Base-by-base conservation (phyloP, 1,284 basidiomycete genomes). In the Thecaphora frezii region DNA sequence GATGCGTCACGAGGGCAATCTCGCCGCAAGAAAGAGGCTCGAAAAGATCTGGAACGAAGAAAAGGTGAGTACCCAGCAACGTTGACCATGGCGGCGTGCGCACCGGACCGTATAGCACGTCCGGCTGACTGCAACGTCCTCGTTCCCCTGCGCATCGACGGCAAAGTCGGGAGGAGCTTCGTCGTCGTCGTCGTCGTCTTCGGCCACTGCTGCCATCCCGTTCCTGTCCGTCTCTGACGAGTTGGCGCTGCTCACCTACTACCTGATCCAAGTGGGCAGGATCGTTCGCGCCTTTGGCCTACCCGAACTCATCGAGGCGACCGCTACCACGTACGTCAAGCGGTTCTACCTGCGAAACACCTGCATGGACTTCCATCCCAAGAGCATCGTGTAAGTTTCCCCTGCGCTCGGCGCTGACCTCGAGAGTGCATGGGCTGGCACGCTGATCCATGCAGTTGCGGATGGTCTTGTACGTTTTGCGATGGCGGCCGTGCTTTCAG, bases 291-390 rank as follows among this genome's bases (percentile, higher is more conserved):
- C 88, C 54, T 93, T 97, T 75, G 86, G 87, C 19, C 89, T 96
- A 68, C 89, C 91, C 0, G 91, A 96, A 71, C 87, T 89, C 70
- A 91, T 97, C 3, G 91, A 94, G 78, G 89, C 92, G 0, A 97
- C 93, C 1, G 91, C 93, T 0, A 86, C 91, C 54, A 87, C 85
- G 43, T 97, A 93, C 79, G 83, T 99, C 66, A 98, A 98, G 79
- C 85, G 96, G 5, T 98, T 99, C 81, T 99, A 98, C 78, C 84
- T 98, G 50, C 89, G 90, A 81, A 98, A 98, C 76, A 97, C 93
- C 1, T 91, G 93, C 49, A 97, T 98, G 93, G 93, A 98, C 77
- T 97, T 91, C 87, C 96, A 98, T 81, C 96, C 94, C 0, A 96
- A 96, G 81, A 90, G 90, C 71, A 91, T 98, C 74, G 97, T 98